Evolutionary conservation across 2,329 filamentous ascomycete genomes (phyloP).

Genomic region (Phaeoacremonium minimum): DNA sequence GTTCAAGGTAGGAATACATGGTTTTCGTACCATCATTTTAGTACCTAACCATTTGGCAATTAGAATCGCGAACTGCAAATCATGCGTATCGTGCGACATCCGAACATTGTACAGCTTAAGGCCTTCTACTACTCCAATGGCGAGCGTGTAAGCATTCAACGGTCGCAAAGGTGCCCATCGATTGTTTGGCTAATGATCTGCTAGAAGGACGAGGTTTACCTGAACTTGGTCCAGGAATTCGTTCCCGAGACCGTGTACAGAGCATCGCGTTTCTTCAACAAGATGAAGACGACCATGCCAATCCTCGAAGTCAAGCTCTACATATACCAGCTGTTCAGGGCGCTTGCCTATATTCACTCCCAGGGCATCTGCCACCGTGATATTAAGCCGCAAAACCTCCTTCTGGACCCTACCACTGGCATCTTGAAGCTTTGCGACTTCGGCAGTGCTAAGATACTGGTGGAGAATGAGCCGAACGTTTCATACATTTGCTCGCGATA

Average conservation of each 20-base stretch:
- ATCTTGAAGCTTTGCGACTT: constrained; percentile 98
- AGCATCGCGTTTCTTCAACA: constrained; percentile 98
- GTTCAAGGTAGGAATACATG: constrained; percentile 99
- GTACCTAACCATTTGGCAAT: too few species aligned
- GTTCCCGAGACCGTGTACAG: constrained; percentile 98
- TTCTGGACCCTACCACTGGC: constrained; percentile 86
- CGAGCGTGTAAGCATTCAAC: constrained; percentile 73
- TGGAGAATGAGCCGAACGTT: constrained; percentile 98
- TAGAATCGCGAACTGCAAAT: constrained; percentile 99
- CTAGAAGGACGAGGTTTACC: constrained; percentile 96
- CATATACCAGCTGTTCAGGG: constrained; percentile 98
- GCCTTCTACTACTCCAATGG: constrained; percentile 99
- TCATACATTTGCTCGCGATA: constrained; percentile 99
- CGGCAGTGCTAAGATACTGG: constrained; percentile 95
- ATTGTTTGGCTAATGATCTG: constrained; percentile 11
- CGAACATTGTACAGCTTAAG: constrained; percentile 98
- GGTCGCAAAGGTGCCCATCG: too few species aligned
- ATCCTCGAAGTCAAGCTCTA: constrained; percentile 98
- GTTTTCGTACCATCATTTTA: too few species aligned
- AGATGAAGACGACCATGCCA: constrained; percentile 99
- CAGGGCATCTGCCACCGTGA: constrained; percentile 98
- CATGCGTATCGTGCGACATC: constrained; percentile 98
- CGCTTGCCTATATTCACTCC: constrained; percentile 97
- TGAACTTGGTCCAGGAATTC: constrained; percentile 96
- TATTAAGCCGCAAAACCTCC: constrained; percentile 97